Evolutionary conservation across 257 asterid genomes (phyloP), one percentile per base, ranked within the genome.

Genomic region (Scutellaria baicalensis): DNA sequence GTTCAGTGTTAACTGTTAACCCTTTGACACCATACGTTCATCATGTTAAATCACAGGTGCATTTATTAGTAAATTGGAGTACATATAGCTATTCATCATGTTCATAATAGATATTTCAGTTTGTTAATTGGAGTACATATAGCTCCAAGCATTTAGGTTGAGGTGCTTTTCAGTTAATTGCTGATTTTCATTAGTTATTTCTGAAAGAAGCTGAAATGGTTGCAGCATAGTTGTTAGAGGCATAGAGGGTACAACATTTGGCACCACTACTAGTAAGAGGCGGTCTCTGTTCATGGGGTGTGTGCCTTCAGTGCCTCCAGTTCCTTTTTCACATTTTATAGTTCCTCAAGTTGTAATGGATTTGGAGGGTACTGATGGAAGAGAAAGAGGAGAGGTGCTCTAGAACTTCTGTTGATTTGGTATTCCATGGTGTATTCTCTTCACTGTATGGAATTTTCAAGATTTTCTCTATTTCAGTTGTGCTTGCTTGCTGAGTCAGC

Each of bases 271-370:
- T n/a, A n/a, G n/a, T n/a, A n/a, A n/a, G 33, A 27, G 33, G 33
- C 4, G 33, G 33, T 27, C 33, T 27, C 33, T 27, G 4, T 27
- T 27, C 33, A 27, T 2, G 2, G 27, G 5, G 33, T 27, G 5
- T 27, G 4, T 5, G 33, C 33, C 33, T 27, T n/a, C 33, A 27
- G 33, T 5, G 33, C 33, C 33, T 27, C 33, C 33, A 27, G 33
- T 27, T 0, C 3, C 33, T 27, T 27, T 27, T 27, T 27, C 33
- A 5, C 4, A 27, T 27, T 27, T 27, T n/a, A n/a, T n/a, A n/a
- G n/a, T n/a, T n/a, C n/a, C n/a, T n/a, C n/a, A n/a, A n/a, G n/a
- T 94, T 73, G 97, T 89, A 60, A 94, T 94, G 99, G 99, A 94
- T 81, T 79, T 94, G 79, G 99, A 94, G 89, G 99, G 99, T 70